Evolutionary conservation across 805 yeast genomes (phyloP).

Genomic region (Saturnispora sanitii): DNA sequence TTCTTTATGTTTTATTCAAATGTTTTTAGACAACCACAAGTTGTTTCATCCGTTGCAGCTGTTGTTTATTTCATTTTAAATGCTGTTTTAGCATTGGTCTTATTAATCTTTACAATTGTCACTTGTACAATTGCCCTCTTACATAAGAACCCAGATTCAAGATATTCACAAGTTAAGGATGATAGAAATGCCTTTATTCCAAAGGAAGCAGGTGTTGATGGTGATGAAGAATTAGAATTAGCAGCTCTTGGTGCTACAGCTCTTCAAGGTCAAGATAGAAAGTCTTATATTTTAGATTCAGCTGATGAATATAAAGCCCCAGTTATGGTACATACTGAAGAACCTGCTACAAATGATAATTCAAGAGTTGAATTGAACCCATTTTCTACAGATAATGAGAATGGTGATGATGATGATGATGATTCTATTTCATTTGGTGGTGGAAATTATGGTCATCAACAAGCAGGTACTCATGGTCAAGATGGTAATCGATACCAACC

Average conservation of each 20-base stretch:
- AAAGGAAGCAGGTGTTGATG: conserved; percentile 36
- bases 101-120: conserved; percentile 76
- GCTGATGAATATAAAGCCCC: conserved; percentile 5
- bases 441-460: not conserved
- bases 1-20: conserved; percentile 85
- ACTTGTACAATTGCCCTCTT: conserved; percentile 79
- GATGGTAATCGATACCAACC: not conserved
- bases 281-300: conserved; percentile 12
- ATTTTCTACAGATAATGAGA: conserved; percentile 8
- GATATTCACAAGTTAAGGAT: conserved; percentile 94
- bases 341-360: conserved; percentile 4
- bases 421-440: not conserved
- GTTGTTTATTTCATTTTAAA: conserved; percentile 81
- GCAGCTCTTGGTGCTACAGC: conserved; percentile 66
- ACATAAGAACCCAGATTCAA: conserved; percentile 86
- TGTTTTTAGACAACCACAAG: conserved; percentile 71
- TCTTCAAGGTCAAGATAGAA: conserved; percentile 48
- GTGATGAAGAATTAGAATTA: conserved; percentile 47
- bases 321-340: not conserved
- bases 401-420: conserved; percentile 8
- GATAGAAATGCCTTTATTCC: conserved; percentile 95
- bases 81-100: conserved; percentile 76
- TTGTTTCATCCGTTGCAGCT: conserved; percentile 88
- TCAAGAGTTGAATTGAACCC: conserved; percentile 10
- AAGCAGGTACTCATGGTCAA: not conserved